These are phyloP conservation scores for Solanum chacoense DNA, from an alignment of 305 asterid species.

Conservation along the genomic window DNA sequence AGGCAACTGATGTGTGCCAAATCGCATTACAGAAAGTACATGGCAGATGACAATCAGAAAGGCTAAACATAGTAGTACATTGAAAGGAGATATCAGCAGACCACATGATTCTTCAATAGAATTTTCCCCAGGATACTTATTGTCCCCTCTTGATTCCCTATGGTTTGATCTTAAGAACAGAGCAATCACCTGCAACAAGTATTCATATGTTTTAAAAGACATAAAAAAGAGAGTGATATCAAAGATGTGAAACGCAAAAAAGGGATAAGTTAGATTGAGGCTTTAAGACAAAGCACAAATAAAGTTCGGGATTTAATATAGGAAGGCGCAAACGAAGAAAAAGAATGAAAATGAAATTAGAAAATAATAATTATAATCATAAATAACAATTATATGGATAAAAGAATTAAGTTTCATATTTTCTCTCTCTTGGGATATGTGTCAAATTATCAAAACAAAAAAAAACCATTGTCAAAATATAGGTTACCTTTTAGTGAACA, in stretches of 20 bases:
- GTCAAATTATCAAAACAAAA: neutral
- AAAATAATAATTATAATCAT: neutral
- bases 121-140: constrained; percentile 34
- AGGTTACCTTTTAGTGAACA: neutral
- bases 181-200: constrained; percentile 67
- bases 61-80: constrained; percentile 5
- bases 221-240: neutral
- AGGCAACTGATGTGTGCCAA: neutral
- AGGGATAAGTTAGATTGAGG: neutral
- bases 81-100: constrained; percentile 26
- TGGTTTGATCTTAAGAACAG: constrained; percentile 61
- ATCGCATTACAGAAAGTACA: neutral
- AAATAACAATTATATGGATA: neutral
- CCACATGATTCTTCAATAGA: constrained; percentile 42
- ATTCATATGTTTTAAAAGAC: constrained; percentile 1
- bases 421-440: neutral
- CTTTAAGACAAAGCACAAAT: neutral
- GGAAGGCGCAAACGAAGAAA: neutral
- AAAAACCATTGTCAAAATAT: neutral
- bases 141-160: constrained; percentile 23
- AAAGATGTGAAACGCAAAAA: neutral
- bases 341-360: neutral
- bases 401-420: neutral
- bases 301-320: neutral
- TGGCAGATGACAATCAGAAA: constrained; percentile 10